Evolutionary conservation across 768 basidiomycete species (phyloP).

Genomic region (Holtermannia corniformis): DNA sequence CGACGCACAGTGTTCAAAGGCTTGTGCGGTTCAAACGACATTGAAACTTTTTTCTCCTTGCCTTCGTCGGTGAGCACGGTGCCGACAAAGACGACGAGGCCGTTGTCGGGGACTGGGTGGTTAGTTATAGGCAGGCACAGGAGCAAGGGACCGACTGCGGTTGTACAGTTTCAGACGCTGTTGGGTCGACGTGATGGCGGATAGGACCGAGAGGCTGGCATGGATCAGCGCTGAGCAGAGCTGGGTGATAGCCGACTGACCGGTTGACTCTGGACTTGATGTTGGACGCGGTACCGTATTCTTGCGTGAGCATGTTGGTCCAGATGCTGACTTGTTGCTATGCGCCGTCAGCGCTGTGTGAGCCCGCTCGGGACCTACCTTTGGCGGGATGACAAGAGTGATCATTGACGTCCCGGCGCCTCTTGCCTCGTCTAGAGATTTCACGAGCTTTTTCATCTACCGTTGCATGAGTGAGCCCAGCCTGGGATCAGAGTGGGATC

Average conservation of each 20-base stretch:
- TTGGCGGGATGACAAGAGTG: conserved; percentile 91
- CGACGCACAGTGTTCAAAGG: conserved; percentile 87
- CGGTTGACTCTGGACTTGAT: conserved; percentile 75
- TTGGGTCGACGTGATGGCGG: conserved; percentile 96
- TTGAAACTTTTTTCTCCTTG: conserved; percentile 98
- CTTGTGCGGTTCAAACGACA: conserved; percentile 97
- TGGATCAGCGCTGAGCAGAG: not conserved
- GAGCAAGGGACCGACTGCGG: conserved; percentile 42
- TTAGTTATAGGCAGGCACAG: not conserved
- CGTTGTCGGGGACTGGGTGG: conserved; percentile 72
- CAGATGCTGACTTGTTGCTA: conserved; percentile 76
- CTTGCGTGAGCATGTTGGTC: conserved; percentile 92
- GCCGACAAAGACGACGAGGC: conserved; percentile 93
- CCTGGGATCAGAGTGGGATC: too few species aligned
- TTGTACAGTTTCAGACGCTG: conserved; percentile 95
- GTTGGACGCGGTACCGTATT: conserved; percentile 98
- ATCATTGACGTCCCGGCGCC: conserved; percentile 99
- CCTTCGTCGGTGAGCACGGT: conserved; percentile 97
- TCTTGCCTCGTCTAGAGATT: conserved; percentile 88
- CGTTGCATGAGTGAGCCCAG: too few species aligned
- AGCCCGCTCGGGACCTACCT: conserved; percentile 46
- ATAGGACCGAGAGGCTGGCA: conserved; percentile 91
- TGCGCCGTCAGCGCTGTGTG: not conserved
- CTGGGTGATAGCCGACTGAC: conserved; percentile 7
- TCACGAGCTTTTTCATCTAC: conserved; percentile 99